Base-by-base conservation (phyloP, 371 early-diverging fungal genomes). In the Encephalitozoon romaleae region DNA sequence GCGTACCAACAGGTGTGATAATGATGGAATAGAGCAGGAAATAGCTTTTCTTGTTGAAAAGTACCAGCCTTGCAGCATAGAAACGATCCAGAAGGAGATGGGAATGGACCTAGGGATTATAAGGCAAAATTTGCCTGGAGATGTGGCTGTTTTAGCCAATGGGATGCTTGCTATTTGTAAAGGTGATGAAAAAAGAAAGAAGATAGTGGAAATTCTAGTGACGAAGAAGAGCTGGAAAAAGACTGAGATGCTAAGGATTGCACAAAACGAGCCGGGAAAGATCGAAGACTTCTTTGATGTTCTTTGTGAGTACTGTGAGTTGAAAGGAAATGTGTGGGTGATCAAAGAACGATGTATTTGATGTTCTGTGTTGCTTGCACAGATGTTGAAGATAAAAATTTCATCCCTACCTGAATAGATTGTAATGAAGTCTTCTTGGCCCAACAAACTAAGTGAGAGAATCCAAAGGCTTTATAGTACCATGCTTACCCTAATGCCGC, bases 391-490 rank as follows among this genome's bases (percentile, higher is more conserved):
- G 6, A 38, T 28, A 59, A 59, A 59, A 59, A 59, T 59, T 59
- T 59, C 18, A 59, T 59, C 59, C 59, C 59, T 59, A 15, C 32
- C 34, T 34, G 59, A 5, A 26, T 54, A 34, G 34, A n/a, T 18
- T 34, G 34, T 28, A 21, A 59, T 59, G 59, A 28, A 59, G 25
- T 59, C 18, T 18, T 59, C 21, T 34, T 5, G 21, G 53, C 1
- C 67, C 39, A 67, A 45, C 23, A 64, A 26, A 43, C 45, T 79
- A 28, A 67, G 75, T 42, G 59, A 70, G 45, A 39, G 38, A 38
- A 52, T 79, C n/a, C 26, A 32, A 8, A 11, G 51, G 32, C 45
- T 79, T 12, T 74, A 59, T 21, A 25, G 34, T 18, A 18, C 28
- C 5, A 55, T 65, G 23, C 26, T 59, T 11, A 25, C 38, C 8